Conservation (phyloP, 331 rosid genomes). For the Telfairia occidentalis region DNA sequence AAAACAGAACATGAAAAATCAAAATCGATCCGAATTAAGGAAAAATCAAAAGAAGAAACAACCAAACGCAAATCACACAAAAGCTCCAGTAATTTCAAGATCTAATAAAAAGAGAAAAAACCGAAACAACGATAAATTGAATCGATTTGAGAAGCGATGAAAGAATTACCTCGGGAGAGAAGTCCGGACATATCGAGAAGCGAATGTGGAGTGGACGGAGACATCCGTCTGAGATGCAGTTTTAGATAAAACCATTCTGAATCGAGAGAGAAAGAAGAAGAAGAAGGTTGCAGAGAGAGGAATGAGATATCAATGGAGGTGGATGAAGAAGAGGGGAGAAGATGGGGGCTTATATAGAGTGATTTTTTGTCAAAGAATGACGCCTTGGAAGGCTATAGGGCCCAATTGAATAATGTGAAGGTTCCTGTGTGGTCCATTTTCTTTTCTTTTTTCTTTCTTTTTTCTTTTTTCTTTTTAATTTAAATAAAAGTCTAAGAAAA, state of each 20-base stretch:
- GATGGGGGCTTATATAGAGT: background rate
- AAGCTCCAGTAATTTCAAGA: background rate
- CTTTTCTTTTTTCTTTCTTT: background rate
- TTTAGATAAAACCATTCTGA: conserved; percentile 58
- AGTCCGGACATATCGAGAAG: conserved; percentile 73
- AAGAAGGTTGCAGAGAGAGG: background rate
- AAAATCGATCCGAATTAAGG: background rate
- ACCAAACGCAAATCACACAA: too few species aligned
- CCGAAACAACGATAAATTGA: background rate
- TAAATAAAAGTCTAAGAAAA: too few species aligned
- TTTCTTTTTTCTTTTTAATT: too few species aligned
- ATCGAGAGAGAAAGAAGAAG: background rate
- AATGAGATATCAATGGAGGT: background rate
- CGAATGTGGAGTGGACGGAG: conserved; percentile 70
- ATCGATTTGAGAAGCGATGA: background rate
- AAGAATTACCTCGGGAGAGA: conserved; percentile 52
- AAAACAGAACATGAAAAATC: background rate
- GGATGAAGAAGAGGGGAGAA: background rate
- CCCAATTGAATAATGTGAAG: background rate
- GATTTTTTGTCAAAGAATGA: background rate
- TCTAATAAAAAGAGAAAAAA: background rate
- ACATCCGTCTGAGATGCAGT: conserved; percentile 42
- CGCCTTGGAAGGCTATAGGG: background rate
- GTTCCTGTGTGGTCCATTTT: background rate
- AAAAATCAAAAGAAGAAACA: background rate